These are phyloP conservation scores for Hyaloperonospora brassicae DNA, from an alignment of 352 stramenopile species.

Conservation along the genomic window DNA sequence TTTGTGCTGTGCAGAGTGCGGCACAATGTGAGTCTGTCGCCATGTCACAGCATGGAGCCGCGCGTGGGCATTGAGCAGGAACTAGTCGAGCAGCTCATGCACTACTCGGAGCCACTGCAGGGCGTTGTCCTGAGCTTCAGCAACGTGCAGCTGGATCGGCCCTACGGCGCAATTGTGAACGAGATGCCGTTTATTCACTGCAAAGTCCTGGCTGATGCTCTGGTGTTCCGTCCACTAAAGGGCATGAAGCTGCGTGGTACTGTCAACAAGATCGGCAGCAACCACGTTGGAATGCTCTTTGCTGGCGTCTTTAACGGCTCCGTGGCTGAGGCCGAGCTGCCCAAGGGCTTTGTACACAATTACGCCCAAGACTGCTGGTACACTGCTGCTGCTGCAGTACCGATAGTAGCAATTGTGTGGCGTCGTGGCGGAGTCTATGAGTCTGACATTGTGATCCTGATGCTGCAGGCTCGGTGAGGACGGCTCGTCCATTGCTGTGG, in stretches of 20 bases:
- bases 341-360: constrained; percentile 73
- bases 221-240: constrained; percentile 62
- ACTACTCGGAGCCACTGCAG: constrained; percentile 63
- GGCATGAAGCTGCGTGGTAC: constrained; percentile 56
- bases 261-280: constrained; percentile 83
- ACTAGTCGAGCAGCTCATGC: constrained; percentile 67
- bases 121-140: constrained; percentile 71
- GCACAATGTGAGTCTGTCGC: constrained; percentile 62
- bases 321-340: constrained; percentile 61
- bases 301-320: constrained; percentile 79
- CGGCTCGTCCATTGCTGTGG: constrained; percentile 48
- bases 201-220: constrained; percentile 56
- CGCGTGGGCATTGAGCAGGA: constrained; percentile 69
- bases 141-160: constrained; percentile 48
- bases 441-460: not conserved
- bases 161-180: constrained; percentile 67
- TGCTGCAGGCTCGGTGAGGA: constrained; percentile 40
- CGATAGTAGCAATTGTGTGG: too few relatives aligned
- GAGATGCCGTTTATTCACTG: constrained; percentile 82
- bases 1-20: constrained; percentile 64
- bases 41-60: constrained; percentile 59
- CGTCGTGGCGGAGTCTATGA: too few relatives aligned
- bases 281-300: constrained; percentile 80
- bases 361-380: constrained; percentile 73
- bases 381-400: constrained; percentile 4